Evolutionary conservation across 2,329 filamentous ascomycete species (phyloP), one percentile per base, ranked within the genome.

Genomic region (Aspergillus tanneri): DNA sequence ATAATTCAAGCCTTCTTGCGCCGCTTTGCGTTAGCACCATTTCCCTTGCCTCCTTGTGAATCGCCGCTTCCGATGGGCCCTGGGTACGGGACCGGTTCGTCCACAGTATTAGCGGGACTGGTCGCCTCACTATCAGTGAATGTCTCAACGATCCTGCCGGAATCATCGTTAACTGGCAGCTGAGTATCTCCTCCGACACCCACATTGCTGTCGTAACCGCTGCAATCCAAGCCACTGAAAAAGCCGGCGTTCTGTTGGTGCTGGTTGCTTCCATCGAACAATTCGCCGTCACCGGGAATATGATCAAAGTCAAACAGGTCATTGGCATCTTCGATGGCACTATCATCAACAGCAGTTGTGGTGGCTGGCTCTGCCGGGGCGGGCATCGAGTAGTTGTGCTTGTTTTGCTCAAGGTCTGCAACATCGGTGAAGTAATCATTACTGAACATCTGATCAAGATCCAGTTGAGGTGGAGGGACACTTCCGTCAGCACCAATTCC

Each of bases 381-480:
- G n/a, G 59, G 48, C 9, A 49, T 58, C 3, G 54, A 23, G 21
- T 40, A 32, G 25, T 53, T 59, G 11, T 52, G 55, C 25, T 64
- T 63, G 24, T 59, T 61, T 27, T 66, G 53, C n/a, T 69, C 63
- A 18, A 62, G 43, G 24, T 68, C 66, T 11, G 52, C 61, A 40
- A 71, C 61, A 42, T 75, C 72, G 18, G 74, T 72, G 52, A 81
- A 81, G 57, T 78, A 81, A 53, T 82, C 78, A 21, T 77, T 76
- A 53, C 80, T 77, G 50, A 83, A 77, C 51, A 83, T 80, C n/a
- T 73, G 70, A 54, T 82, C 78, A 2, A 83, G 72, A 51, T 83
- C 80, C 28, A 82, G 71, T 3, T 70, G 66, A 1, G 72, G 71
- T 21, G 71, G 71, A 4, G 67, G 69, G 2, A 77, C 64, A 27